Percentiles rank a stretch among this genome's conserved stretches.
These are phyloP conservation scores for Colletotrichum ledebouriae DNA, from an alignment of 2,329 filamentous ascomycete species.

Conservation along the genomic window DNA sequence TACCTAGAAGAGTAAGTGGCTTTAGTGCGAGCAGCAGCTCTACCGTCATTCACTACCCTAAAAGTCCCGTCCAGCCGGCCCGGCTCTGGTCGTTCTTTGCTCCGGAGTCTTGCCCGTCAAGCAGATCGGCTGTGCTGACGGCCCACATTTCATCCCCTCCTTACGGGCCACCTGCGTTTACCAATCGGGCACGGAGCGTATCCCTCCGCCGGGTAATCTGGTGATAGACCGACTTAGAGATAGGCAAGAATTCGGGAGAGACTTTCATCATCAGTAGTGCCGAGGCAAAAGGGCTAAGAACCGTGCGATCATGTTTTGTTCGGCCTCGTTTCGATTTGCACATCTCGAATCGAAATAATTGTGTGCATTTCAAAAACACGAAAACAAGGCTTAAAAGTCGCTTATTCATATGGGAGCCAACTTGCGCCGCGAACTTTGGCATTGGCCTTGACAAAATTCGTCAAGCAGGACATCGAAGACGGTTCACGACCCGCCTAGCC, in stretches of 20 bases:
- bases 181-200: constrained; percentile 32
- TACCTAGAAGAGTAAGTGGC: background rate
- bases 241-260: too few relatives aligned
- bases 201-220: constrained; percentile 19
- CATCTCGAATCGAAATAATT: background rate
- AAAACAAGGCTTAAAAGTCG: background rate
- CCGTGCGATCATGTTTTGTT: background rate
- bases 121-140: constrained; percentile 12
- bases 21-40: background rate
- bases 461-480: background rate
- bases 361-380: background rate
- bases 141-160: constrained; percentile 31
- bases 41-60: constrained; percentile 8
- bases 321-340: background rate
- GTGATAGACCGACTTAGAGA: constrained; percentile 1
- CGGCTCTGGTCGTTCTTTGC: background rate
- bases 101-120: constrained; percentile 2
- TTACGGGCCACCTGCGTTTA: constrained; percentile 1
- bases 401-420: background rate
- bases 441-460: background rate
- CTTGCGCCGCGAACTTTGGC: background rate
- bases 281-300: background rate
- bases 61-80: constrained; percentile 17
- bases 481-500: constrained; percentile 30
- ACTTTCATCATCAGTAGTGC: too few relatives aligned